Evolutionary conservation across 1,284 basidiomycete species (phyloP).

Genomic region (Thecaphora thlaspeos): DNA sequence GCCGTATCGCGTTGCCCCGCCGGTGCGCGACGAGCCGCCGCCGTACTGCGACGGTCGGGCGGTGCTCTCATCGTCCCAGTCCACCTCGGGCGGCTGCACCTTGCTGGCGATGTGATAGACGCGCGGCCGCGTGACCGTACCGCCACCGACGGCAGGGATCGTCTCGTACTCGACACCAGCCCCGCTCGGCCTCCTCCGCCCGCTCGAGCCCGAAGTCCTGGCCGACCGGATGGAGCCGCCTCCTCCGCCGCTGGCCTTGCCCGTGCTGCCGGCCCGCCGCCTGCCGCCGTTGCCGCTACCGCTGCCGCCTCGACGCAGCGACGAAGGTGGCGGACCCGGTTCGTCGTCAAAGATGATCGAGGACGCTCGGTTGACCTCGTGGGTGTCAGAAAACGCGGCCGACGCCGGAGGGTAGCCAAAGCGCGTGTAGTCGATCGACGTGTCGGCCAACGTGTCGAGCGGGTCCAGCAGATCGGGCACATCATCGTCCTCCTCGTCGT

Average conservation of each 20-base stretch:
- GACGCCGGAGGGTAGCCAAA: conserved; percentile 45
- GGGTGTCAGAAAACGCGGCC: conserved; percentile 38
- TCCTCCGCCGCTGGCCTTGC: not conserved
- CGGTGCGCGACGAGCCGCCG: conserved; percentile 24
- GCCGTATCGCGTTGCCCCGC: conserved; percentile 23
- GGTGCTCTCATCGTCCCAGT: conserved; percentile 37
- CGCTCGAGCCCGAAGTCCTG: conserved; percentile 3
- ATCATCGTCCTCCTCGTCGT: conserved; percentile 19
- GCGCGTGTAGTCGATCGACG: conserved; percentile 36
- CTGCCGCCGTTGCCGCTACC: too few relatives aligned
- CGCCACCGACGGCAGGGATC: conserved; percentile 75
- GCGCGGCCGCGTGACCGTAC: conserved; percentile 71
- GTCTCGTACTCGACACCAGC: conserved; percentile 63
- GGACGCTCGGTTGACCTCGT: conserved; percentile 29
- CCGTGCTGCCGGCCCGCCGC: conserved; percentile 4
- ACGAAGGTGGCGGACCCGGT: conserved; percentile 10
- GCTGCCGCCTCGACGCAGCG: too few relatives aligned
- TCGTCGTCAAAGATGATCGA: conserved; percentile 40
- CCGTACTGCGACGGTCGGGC: conserved; percentile 33
- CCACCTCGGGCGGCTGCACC: conserved; percentile 58
- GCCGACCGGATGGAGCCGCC: not conserved
- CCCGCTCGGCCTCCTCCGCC: conserved; percentile 10
- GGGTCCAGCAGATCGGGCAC: conserved; percentile 28
- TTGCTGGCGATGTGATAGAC: conserved; percentile 72
- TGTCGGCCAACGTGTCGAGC: conserved; percentile 9